These are phyloP conservation scores for Vaccinium myrtillus DNA, from an alignment of 148 eudicot species.

Conservation along the genomic window DNA sequence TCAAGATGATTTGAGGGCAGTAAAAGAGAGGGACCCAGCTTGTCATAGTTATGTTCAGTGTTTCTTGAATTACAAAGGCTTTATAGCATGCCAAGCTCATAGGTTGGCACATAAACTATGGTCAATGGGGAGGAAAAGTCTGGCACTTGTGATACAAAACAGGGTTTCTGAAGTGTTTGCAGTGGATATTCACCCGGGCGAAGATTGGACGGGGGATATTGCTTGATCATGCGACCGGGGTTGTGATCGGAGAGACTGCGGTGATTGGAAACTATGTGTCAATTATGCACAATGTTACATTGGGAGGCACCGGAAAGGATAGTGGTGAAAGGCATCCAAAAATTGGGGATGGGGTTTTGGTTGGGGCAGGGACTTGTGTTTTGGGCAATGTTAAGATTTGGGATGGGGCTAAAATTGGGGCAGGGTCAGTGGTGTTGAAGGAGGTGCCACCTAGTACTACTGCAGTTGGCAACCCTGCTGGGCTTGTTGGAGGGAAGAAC, in stretches of 20 bases:
- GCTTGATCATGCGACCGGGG: constrained; percentile 79
- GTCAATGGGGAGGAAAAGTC: constrained; percentile 51
- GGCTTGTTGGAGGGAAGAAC: constrained; percentile 66
- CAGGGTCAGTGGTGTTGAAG: constrained; percentile 71
- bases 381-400: constrained; percentile 72
- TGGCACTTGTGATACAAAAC: constrained; percentile 60
- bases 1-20: constrained; percentile 55
- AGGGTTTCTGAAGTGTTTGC: constrained; percentile 72
- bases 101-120: constrained; percentile 63
- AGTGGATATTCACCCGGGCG: constrained; percentile 84
- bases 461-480: constrained; percentile 85
- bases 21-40: constrained; percentile 75
- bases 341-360: constrained; percentile 74
- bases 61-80: constrained; percentile 73
- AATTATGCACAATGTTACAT: constrained; percentile 74
- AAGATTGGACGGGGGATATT: constrained; percentile 65
- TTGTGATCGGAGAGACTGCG: constrained; percentile 80
- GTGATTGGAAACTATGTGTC: constrained; percentile 74
- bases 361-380: constrained; percentile 81
- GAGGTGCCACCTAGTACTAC: constrained; percentile 60
- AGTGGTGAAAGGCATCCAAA: constrained; percentile 75
- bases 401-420: constrained; percentile 79
- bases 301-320: constrained; percentile 79
- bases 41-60: constrained; percentile 70
- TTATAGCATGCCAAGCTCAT: constrained; percentile 65